Evolutionary conservation across 75 land plant species (phyloP).

Genomic region (Picea glauca): DNA sequence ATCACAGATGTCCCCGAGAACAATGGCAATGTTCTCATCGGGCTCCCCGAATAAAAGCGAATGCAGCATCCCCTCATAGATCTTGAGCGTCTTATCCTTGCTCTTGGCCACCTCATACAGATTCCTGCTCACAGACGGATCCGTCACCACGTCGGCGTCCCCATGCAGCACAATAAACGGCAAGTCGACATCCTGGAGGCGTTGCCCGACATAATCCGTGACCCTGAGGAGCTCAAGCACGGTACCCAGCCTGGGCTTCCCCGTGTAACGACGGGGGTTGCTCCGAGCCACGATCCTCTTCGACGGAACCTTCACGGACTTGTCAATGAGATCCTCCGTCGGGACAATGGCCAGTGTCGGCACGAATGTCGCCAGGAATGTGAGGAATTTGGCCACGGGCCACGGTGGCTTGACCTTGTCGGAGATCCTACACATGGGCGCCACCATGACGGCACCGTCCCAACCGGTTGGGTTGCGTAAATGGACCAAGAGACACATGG

Average conservation of each 20-base stretch:
- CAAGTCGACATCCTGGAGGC: slow-evolving; percentile 52
- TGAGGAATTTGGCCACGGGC: slow-evolving; percentile 65
- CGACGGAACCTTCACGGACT: slow-evolving; percentile 63
- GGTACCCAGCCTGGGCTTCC: slow-evolving; percentile 82
- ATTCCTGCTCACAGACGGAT: slow-evolving; percentile 64
- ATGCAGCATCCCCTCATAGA: slow-evolving; percentile 86
- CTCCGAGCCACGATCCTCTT: slow-evolving; percentile 51
- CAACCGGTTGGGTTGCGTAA: slow-evolving; percentile 33
- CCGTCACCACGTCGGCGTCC: slow-evolving; percentile 76
- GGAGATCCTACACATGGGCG: slow-evolving; percentile 87
- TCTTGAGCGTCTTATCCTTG: slow-evolving; percentile 67
- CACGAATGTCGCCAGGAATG: slow-evolving; percentile 30
- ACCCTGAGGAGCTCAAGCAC: slow-evolving; percentile 64
- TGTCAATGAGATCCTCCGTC: slow-evolving; percentile 60
- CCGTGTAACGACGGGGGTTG: slow-evolving; percentile 69
- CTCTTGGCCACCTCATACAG: slow-evolving; percentile 57
- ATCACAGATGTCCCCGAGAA: slow-evolving; percentile 41
- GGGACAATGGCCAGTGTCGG: slow-evolving; percentile 74
- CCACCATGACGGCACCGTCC: slow-evolving; percentile 72
- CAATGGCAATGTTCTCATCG: slow-evolving; percentile 67
- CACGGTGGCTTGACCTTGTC: slow-evolving; percentile 67
- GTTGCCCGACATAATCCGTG: slow-evolving; percentile 37
- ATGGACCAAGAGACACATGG: slow-evolving; percentile 65
- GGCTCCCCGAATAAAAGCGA: slow-evolving; percentile 81
- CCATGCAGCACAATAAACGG: slow-evolving; percentile 81